Evolutionary conservation across 805 yeast species (phyloP), one percentile per base, ranked within the genome.

Genomic region (Kazachstania psychrophila): DNA sequence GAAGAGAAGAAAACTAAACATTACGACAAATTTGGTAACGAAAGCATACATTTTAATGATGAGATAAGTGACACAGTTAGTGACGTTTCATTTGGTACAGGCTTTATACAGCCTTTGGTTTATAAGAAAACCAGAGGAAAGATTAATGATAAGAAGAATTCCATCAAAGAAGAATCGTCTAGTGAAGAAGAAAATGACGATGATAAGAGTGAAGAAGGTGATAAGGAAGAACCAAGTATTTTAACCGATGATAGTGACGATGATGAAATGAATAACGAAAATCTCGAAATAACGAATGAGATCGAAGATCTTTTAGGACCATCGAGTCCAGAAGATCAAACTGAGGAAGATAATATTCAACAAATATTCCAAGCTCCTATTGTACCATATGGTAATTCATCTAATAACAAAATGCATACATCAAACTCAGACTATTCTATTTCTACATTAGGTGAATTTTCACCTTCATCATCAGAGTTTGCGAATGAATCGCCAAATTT

Each of bases 401-500:
- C 36, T n/a, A 40, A 33, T 7, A 34, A 13, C 16, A 29, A 40
- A 17, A 55, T 51, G 54, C 58, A 38, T 14, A 44, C 46, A 40
- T 62, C 56, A 27, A 54, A 51, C 26, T 55, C 59, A 2, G 61
- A 61, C 28, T 53, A 53, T 18, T 56, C 64, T 7, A 64, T 65
- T 12, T 64, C 70, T 1, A 54, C 59, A 2, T 66, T 68, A 28
- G 72, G 72, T 1, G 69, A 68, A 11, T 68, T 60, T 47, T 66
- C 71, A 2, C 72, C 72, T 14, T 62, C 68, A 6, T 64, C 70
- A 2, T 64, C 69, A 1, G 71, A 66, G 35, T 56, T 65, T 49
- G 60, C 63, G 5, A 55, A 53, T 39, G 70, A 64, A 24, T 61
- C 68, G 6, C 69, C 69, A 7, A 60, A 54, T 29, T 32, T 44